phyloP scores from a whole-genome alignment of 2,329 filamentous ascomycete species.

The Trichoderma semiorbis region DNA sequence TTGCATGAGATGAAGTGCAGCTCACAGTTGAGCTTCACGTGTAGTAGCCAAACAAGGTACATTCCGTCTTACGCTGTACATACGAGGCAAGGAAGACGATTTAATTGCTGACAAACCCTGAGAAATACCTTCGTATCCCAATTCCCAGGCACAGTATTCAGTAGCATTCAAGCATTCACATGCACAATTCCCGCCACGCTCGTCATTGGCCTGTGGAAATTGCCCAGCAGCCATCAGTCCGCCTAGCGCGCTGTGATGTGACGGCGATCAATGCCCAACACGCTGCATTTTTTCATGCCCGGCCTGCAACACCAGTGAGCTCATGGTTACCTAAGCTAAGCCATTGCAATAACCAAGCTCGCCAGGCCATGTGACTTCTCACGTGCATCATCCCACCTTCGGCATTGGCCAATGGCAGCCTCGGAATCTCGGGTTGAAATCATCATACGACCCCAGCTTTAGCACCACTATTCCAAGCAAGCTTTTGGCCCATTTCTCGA shows the following conservation, averaged over 20 bases:
- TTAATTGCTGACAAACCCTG: neutral
- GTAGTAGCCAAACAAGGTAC: neutral
- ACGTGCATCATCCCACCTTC: slow-evolving; percentile 23
- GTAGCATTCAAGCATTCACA: neutral
- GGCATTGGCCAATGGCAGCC: slow-evolving; percentile 31
- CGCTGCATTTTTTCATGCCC: neutral
- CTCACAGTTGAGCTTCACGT: neutral
- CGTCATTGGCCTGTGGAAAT: slow-evolving; percentile 13
- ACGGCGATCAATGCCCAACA: slow-evolving; percentile 5
- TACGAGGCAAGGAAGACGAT: neutral
- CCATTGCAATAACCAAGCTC: neutral
- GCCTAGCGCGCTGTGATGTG: neutral
- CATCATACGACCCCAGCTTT: slow-evolving; percentile 17
- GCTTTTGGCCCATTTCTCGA: slow-evolving; percentile 18
- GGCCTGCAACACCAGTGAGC: neutral
- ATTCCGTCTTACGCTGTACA: neutral
- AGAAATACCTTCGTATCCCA: neutral
- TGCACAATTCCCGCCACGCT: neutral
- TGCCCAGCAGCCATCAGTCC: neutral
- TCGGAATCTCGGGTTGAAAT: slow-evolving; percentile 18
- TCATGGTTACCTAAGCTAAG: neutral
- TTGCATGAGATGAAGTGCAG: neutral
- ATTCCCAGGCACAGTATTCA: neutral
- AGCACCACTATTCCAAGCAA: slow-evolving; percentile 6
- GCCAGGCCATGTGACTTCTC: slow-evolving; percentile 20